Percentiles rank a stretch among this genome's conserved stretches.
Conservation (phyloP, 257 asterid species). For the Plantago major region DNA sequence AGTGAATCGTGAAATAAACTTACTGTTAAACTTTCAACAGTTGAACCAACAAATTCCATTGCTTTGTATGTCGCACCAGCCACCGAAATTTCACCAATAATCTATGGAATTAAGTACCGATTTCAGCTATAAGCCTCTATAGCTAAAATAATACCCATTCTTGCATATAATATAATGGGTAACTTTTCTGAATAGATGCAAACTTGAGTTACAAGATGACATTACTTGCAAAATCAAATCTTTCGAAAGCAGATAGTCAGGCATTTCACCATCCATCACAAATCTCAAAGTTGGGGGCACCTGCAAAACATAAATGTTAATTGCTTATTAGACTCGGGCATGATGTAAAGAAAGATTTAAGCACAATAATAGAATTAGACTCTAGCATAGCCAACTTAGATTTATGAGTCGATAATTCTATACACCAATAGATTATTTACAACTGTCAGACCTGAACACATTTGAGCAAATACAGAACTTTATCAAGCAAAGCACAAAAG, state of each 20-base stretch:
- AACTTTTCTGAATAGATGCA: not conserved
- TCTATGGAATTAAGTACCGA: conserved; percentile 38
- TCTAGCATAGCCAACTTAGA: not conserved
- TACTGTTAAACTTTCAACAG: conserved; percentile 91
- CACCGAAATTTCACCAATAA: conserved; percentile 96
- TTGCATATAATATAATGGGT: not conserved
- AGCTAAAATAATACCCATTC: not conserved
- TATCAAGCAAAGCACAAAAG: no score
- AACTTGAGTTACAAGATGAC: conserved; percentile 2
- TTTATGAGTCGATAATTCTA: not conserved
- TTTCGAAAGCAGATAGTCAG: conserved; percentile 86
- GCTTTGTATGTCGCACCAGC: conserved; percentile 98
- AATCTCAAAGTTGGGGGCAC: conserved; percentile 95
- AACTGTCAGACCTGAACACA: not conserved
- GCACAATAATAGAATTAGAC: not conserved
- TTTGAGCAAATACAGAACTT: no score
- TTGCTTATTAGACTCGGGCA: not conserved
- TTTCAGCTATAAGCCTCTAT: conserved; percentile 7
- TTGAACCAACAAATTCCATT: conserved; percentile 92
- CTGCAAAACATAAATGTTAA: conserved; percentile 36
- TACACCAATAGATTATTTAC: not conserved
- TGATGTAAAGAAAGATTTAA: conserved; percentile 5
- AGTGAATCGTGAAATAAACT: conserved; percentile 22
- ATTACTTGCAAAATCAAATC: conserved; percentile 94
- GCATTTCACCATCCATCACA: conserved; percentile 96